phyloP scores from a whole-genome alignment of 306 rosid species.

The Erythrophleum fordii region DNA sequence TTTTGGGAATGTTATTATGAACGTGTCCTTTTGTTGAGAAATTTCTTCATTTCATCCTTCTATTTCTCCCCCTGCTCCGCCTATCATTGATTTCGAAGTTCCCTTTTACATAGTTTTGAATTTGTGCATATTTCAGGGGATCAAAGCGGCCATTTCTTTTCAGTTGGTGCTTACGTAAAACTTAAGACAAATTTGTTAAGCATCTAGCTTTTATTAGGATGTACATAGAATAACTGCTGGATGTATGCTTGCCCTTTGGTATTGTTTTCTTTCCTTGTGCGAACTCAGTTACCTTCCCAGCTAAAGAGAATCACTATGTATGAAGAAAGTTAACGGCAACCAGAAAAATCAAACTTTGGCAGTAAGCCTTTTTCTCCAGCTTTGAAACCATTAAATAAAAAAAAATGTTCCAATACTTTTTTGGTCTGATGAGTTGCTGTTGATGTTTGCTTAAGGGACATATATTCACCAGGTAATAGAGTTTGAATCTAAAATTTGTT shows the following conservation, averaged over 20 bases:
- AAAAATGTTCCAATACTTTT: background rate
- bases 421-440: background rate
- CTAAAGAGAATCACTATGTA: background rate
- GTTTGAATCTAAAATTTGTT: slow-evolving; percentile 17
- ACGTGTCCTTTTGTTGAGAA: background rate
- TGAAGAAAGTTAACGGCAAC: background rate
- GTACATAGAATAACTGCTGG: slow-evolving; percentile 20
- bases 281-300: slow-evolving; percentile 9
- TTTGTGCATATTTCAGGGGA: background rate
- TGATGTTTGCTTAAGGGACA: background rate
- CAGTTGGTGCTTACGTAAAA: background rate
- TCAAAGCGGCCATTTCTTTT: background rate
- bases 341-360: background rate
- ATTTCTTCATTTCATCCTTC: background rate
- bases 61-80: background rate
- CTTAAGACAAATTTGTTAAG: background rate
- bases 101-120: background rate
- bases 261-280: slow-evolving; percentile 5
- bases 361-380: background rate
- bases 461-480: slow-evolving; percentile 10
- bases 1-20: background rate
- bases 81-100: background rate
- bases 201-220: background rate
- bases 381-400: background rate
- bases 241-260: background rate